phyloP scores from a whole-genome alignment of 768 basidiomycete genomes.

The Collybiopsis confluens region DNA sequence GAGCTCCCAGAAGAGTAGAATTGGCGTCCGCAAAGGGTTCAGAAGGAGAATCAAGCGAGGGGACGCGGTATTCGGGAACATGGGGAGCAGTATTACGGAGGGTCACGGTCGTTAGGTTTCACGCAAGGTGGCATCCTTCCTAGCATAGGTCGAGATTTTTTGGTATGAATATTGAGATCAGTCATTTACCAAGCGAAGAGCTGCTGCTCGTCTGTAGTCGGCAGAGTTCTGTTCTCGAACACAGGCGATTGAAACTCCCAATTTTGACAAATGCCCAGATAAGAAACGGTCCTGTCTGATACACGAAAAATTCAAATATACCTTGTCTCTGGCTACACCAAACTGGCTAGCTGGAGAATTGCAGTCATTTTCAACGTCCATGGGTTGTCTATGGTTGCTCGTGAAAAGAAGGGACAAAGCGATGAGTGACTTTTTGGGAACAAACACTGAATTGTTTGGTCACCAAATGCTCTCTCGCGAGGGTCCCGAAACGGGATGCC shows the following conservation, averaged over 20 bases:
- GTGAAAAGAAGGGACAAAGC: too few species aligned
- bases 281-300: constrained; percentile 70
- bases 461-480: too few species aligned
- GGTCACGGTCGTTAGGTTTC: constrained; percentile 76
- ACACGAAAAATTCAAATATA: background rate
- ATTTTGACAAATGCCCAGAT: constrained; percentile 81
- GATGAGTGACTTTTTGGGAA: too few species aligned
- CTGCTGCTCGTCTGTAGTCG: constrained; percentile 79
- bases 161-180: background rate
- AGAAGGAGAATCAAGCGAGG: constrained; percentile 77
- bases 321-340: constrained; percentile 5
- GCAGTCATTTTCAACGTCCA: background rate
- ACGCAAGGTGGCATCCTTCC: constrained; percentile 80
- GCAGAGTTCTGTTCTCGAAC: constrained; percentile 75
- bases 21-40: too few species aligned
- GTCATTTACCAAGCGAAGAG: constrained; percentile 68
- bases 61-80: constrained; percentile 75
- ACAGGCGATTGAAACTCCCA: constrained; percentile 73
- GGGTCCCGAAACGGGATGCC: too few species aligned
- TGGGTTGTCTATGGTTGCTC: too few species aligned
- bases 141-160: constrained; percentile 20
- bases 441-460: too few species aligned
- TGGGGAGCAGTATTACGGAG: constrained; percentile 69
- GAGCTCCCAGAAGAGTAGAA: too few species aligned
- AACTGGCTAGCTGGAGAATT: constrained; percentile 2